A percentile compares a stretch with the other conserved stretches of the same genome.
These are phyloP conservation scores for Penicillium sp. DNA, from an alignment of 2,329 filamentous ascomycete species.

Conservation along the genomic window DNA sequence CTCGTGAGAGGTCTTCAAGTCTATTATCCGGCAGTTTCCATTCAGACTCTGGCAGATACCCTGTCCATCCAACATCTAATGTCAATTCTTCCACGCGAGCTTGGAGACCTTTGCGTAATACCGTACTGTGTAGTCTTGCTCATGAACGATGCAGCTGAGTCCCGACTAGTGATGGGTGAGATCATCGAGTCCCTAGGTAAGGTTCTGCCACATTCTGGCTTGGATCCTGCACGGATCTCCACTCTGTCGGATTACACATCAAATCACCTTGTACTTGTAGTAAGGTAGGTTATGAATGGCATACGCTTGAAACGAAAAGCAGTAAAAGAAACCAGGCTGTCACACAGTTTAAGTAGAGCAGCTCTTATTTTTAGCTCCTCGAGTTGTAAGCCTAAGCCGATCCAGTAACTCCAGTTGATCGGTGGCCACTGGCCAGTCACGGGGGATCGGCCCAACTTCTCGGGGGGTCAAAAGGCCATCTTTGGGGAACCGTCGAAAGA, in stretches of 20 bases:
- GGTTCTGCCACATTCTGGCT: constrained; percentile 9
- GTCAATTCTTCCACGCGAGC: constrained; percentile 3
- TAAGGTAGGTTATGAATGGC: no score
- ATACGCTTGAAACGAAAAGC: no score
- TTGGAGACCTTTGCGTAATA: not conserved
- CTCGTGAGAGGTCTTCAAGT: not conserved
- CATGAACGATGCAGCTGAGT: not conserved
- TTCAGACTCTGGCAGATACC: not conserved
- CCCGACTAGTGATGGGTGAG: constrained; percentile 13
- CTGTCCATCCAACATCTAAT: constrained; percentile 13
- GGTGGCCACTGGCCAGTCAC: not conserved
- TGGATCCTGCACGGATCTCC: constrained; percentile 9
- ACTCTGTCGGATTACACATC: not conserved
- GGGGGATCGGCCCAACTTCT: constrained; percentile 10
- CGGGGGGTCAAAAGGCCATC: constrained; percentile 4
- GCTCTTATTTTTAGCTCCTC: not conserved
- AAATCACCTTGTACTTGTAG: not conserved
- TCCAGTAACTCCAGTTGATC: not conserved
- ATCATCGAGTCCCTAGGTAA: constrained; percentile 14
- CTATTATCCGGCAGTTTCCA: not conserved
- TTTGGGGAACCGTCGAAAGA: not conserved
- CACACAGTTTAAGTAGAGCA: not conserved
- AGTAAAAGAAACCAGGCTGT: not conserved
- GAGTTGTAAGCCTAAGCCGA: not conserved
- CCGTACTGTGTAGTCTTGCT: not conserved